phyloP scores from a whole-genome alignment of 768 basidiomycete species.

The Russula ochroleuca region DNA sequence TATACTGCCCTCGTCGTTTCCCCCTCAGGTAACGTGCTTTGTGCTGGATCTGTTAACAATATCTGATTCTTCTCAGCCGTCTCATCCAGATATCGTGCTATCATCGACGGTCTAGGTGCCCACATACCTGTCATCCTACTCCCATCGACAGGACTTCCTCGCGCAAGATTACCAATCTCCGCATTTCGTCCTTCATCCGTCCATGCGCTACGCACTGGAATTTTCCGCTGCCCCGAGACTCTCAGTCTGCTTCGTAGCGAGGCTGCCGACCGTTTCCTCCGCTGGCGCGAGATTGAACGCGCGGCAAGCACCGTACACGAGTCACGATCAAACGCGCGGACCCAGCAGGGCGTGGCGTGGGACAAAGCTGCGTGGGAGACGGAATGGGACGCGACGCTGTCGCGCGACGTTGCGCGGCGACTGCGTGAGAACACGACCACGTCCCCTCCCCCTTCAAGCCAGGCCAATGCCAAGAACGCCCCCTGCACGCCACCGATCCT shows the following conservation, averaged over 20 bases:
- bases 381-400: constrained; percentile 58
- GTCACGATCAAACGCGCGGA: constrained; percentile 26
- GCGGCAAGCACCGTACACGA: constrained; percentile 45
- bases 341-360: constrained; percentile 37
- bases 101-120: constrained; percentile 44
- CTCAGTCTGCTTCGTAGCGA: constrained; percentile 54
- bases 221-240: constrained; percentile 63
- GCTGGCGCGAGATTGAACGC: constrained; percentile 67
- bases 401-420: constrained; percentile 54
- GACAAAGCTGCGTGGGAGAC: constrained; percentile 63
- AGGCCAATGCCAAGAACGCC: constrained; percentile 23
- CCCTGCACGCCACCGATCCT: constrained; percentile 37
- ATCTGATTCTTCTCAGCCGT: constrained; percentile 8
- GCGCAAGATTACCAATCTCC: constrained; percentile 38
- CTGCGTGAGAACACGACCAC: constrained; percentile 39
- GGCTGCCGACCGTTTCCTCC: constrained; percentile 64
- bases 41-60: not conserved
- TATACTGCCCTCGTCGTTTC: constrained; percentile 58
- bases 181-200: constrained; percentile 52
- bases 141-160: constrained; percentile 31
- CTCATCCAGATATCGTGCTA: constrained; percentile 31
- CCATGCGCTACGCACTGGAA: constrained; percentile 49
- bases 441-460: not conserved
- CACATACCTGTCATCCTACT: constrained; percentile 58
- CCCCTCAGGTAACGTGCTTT: constrained; percentile 35